phyloP scores from a whole-genome alignment of 208 protist genomes.

The Porcisia deanei region DNA sequence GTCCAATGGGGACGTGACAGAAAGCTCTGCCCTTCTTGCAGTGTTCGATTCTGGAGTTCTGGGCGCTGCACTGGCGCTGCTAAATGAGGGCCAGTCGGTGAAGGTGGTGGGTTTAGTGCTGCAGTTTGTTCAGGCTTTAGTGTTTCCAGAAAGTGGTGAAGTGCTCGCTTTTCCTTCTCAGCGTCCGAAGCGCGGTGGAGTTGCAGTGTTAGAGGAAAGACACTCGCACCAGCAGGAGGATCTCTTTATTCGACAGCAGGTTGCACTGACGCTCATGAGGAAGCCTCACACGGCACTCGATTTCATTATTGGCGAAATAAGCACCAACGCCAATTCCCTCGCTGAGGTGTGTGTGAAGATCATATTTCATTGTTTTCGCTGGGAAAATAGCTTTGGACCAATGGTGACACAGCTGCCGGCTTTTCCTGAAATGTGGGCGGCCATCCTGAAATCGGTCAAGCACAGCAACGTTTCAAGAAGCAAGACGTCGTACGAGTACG shows the following conservation, averaged over 20 bases:
- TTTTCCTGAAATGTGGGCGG: conserved; percentile 77
- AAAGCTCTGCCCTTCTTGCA: conserved; percentile 20
- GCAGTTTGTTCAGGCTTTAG: conserved; percentile 51
- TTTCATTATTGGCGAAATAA: conserved; percentile 68
- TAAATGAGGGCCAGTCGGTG: conserved; percentile 34
- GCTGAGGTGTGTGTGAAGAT: conserved; percentile 75
- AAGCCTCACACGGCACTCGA: conserved; percentile 69
- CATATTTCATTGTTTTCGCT: conserved; percentile 80
- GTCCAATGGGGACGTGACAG: conserved; percentile 16
- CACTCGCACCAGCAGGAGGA: conserved; percentile 52
- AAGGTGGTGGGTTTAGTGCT: conserved; percentile 43
- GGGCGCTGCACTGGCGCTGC: conserved; percentile 36
- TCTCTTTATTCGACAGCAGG: conserved; percentile 72
- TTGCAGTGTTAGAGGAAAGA: conserved; percentile 41
- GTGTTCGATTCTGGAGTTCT: conserved; percentile 33
- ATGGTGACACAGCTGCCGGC: conserved; percentile 66
- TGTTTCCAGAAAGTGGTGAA: conserved; percentile 68
- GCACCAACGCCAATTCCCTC: conserved; percentile 35
- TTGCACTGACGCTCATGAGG: conserved; percentile 72
- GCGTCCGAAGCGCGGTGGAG: conserved; percentile 32
- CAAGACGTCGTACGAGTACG: conserved; percentile 56
- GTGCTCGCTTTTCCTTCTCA: conserved; percentile 85
- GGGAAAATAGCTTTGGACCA: conserved; percentile 83
- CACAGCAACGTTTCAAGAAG: conserved; percentile 42
- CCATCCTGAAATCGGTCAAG: conserved; percentile 71